These are phyloP conservation scores for Bipolaris bicolor DNA, from an alignment of 2,329 filamentous ascomycete species.

Conservation along the genomic window DNA sequence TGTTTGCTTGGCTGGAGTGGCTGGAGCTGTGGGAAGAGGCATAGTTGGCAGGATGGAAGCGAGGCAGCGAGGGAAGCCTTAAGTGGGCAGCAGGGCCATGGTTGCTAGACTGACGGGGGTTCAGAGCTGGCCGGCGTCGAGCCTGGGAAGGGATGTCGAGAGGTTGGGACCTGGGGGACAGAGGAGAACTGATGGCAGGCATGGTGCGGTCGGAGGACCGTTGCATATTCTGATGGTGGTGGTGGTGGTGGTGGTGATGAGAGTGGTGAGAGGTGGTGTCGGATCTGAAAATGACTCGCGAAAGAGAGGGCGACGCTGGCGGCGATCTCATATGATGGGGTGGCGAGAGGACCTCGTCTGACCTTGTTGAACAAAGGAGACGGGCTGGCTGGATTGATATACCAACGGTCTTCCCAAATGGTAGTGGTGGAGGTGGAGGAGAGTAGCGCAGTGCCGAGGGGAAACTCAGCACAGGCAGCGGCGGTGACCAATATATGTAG, in stretches of 20 bases:
- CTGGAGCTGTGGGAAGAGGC: conserved; percentile 50
- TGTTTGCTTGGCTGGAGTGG: conserved; percentile 45
- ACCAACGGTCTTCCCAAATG: conserved; percentile 5
- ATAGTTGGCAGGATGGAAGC: conserved; percentile 61
- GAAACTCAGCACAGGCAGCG: conserved; percentile 27
- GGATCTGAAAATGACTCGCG: conserved; percentile 28
- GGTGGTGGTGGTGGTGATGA: background rate
- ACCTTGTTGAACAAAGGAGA: conserved; percentile 6
- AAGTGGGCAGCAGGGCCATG: conserved; percentile 47
- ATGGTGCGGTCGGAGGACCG: conserved; percentile 39
- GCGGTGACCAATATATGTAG: conserved; percentile 41
- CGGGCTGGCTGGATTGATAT: conserved; percentile 12
- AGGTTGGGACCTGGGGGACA: conserved; percentile 46
- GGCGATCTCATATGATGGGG: conserved; percentile 37
- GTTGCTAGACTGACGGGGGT: conserved; percentile 44
- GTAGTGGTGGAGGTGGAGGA: conserved; percentile 8
- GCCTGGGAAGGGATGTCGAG: conserved; percentile 45
- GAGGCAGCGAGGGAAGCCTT: conserved; percentile 57
- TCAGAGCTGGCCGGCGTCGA: conserved; percentile 40
- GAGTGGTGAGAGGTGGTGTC: conserved; percentile 12
- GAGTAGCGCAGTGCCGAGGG: conserved; percentile 18
- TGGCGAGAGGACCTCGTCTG: conserved; percentile 28
- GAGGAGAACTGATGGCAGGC: conserved; percentile 40
- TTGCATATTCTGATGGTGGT: conserved; percentile 34
- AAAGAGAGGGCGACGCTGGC: conserved; percentile 30